These are phyloP conservation scores for Castanea sativa DNA, from an alignment of 306 rosid genomes.

Conservation along the genomic window DNA sequence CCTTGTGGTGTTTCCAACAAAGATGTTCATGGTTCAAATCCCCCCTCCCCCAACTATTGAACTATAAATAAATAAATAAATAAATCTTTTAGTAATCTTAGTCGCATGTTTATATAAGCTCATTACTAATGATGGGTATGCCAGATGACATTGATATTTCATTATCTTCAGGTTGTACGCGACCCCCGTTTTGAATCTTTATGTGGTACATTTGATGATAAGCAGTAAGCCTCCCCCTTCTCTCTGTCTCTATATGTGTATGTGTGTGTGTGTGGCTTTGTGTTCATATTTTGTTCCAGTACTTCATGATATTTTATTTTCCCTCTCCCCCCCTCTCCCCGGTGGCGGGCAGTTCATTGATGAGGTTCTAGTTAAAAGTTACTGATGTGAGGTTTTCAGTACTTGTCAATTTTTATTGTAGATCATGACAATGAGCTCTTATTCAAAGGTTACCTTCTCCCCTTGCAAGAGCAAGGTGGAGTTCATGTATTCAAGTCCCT, in stretches of 20 bases:
- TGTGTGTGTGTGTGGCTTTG: background rate
- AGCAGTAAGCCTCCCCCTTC: conserved; percentile 46
- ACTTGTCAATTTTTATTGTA: background rate
- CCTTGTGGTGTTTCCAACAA: too few relatives aligned
- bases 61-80: background rate
- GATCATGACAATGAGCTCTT: too few relatives aligned
- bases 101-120: too few relatives aligned
- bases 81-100: background rate
- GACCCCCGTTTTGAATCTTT: conserved; percentile 91
- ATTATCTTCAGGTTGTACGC: conserved; percentile 52
- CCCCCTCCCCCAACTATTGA: too few relatives aligned
- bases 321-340: background rate
- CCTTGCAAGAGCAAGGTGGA: too few relatives aligned
- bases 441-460: too few relatives aligned
- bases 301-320: background rate
- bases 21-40: too few relatives aligned
- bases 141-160: conserved; percentile 9
- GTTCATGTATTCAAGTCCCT: too few relatives aligned
- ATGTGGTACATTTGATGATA: conserved; percentile 51
- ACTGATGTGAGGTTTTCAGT: background rate
- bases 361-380: background rate
- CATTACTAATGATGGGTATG: background rate
- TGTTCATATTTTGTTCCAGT: background rate
- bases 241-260: too few relatives aligned
- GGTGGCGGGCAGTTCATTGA: too few relatives aligned